These are phyloP conservation scores for Flueggea neowawraea DNA, from an alignment of 441 rosid genomes.

Conservation along the genomic window DNA sequence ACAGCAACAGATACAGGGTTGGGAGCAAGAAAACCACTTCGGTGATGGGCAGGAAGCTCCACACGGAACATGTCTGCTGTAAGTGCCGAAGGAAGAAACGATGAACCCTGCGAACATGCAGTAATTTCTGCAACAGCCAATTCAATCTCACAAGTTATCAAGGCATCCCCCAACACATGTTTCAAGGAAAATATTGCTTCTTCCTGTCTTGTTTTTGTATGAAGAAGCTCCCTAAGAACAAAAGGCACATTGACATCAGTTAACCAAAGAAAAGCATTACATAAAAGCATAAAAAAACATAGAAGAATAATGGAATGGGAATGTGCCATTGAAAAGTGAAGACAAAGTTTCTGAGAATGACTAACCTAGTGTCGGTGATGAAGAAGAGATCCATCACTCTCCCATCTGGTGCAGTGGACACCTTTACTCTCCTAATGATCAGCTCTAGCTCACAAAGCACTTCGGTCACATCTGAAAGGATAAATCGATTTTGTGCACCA, in stretches of 20 bases:
- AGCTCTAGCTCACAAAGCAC: slow-evolving; percentile 65
- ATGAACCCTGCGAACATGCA: slow-evolving; percentile 52
- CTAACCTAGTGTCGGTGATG: slow-evolving; percentile 61
- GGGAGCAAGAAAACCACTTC: slow-evolving; percentile 31
- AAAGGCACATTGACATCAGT: neutral
- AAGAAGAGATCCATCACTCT: slow-evolving; percentile 69
- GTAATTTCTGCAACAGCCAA: slow-evolving; percentile 45
- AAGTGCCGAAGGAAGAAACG: slow-evolving; percentile 53
- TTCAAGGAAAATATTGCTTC: slow-evolving; percentile 36
- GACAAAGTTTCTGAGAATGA: neutral
- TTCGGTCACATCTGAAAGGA: slow-evolving; percentile 47
- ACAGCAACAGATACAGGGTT: slow-evolving; percentile 32
- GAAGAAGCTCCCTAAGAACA: slow-evolving; percentile 49
- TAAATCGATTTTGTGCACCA: neutral
- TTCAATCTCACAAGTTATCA: slow-evolving; percentile 67
- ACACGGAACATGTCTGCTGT: slow-evolving; percentile 47
- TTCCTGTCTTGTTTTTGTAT: slow-evolving; percentile 37
- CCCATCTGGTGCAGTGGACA: slow-evolving; percentile 67
- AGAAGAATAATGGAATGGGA: neutral
- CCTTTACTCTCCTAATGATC: slow-evolving; percentile 59
- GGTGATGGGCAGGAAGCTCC: slow-evolving; percentile 29
- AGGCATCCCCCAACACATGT: slow-evolving; percentile 39
- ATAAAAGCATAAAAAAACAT: neutral
- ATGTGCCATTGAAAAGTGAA: neutral
- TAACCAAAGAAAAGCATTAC: neutral